phyloP scores from a whole-genome alignment of 805 yeast genomes.

The Ogataea saltuana region DNA sequence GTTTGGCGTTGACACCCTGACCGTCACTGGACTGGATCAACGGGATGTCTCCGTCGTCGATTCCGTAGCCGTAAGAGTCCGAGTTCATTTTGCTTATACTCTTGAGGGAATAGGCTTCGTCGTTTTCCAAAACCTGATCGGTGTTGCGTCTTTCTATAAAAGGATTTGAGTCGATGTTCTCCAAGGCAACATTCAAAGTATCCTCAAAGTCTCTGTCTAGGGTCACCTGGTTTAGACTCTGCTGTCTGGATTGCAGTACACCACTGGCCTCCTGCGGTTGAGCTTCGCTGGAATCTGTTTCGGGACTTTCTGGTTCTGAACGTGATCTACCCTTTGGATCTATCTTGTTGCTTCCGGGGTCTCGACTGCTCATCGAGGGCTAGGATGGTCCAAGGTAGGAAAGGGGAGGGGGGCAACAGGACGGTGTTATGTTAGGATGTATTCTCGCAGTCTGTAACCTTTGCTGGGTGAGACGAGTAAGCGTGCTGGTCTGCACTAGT shows the following conservation, averaged over 20 bases:
- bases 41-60: slow-evolving; percentile 29
- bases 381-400: too few relatives aligned
- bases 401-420: too few relatives aligned
- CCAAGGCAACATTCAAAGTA: slow-evolving; percentile 66
- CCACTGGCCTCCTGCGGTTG: slow-evolving; percentile 2
- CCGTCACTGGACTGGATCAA: slow-evolving; percentile 22
- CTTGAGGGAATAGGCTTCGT: slow-evolving; percentile 30
- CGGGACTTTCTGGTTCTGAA: slow-evolving; percentile 8
- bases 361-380: slow-evolving; percentile 17
- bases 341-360: slow-evolving; percentile 7
- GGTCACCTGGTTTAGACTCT: slow-evolving; percentile 40
- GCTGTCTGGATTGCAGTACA: slow-evolving; percentile 21
- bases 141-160: slow-evolving; percentile 29
- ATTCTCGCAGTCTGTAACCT: too few relatives aligned
- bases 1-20: slow-evolving; percentile 4
- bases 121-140: slow-evolving; percentile 35
- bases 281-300: background rate
- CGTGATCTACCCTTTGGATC: slow-evolving; percentile 9
- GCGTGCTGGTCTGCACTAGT: too few relatives aligned
- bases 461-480: too few relatives aligned
- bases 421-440: too few relatives aligned
- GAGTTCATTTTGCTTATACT: slow-evolving; percentile 34
- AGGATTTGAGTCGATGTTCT: slow-evolving; percentile 43
- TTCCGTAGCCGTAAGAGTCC: slow-evolving; percentile 22
- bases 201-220: slow-evolving; percentile 65